A percentile compares a stretch with the other conserved stretches of the same genome.
Conservation (phyloP, 2,329 filamentous ascomycete genomes). For the Beauveria rudraprayagi region DNA sequence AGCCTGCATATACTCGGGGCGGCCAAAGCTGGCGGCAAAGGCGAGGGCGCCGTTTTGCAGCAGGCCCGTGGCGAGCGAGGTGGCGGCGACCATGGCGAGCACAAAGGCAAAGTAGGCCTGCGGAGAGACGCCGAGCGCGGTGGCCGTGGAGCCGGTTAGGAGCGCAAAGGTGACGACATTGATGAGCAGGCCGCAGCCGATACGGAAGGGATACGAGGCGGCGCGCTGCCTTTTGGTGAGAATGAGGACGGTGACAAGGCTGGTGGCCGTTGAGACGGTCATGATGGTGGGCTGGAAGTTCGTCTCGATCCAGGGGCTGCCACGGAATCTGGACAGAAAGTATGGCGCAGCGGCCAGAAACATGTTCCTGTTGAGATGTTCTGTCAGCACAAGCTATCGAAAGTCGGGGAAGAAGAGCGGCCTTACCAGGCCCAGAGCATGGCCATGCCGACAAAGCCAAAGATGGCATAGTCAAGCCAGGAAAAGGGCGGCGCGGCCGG, state of each 20-base stretch:
- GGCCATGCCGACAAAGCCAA: slow-evolving; percentile 75
- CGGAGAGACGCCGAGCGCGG: slow-evolving; percentile 55
- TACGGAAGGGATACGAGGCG: slow-evolving; percentile 83
- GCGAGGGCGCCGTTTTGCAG: slow-evolving; percentile 94
- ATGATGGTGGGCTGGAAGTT: slow-evolving; percentile 89
- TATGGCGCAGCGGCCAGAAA: slow-evolving; percentile 92
- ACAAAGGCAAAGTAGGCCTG: slow-evolving; percentile 70
- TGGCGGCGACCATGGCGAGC: slow-evolving; percentile 70
- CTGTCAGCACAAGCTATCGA: not conserved
- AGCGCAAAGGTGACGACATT: slow-evolving; percentile 71
- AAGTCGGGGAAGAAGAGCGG: not conserved
- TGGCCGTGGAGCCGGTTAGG: slow-evolving; percentile 69
- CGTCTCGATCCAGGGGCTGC: slow-evolving; percentile 60
- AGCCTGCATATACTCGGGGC: slow-evolving; percentile 85
- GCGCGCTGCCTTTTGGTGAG: slow-evolving; percentile 72
- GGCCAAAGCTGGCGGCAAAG: slow-evolving; percentile 77
- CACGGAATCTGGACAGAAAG: slow-evolving; percentile 74
- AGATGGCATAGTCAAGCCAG: slow-evolving; percentile 78
- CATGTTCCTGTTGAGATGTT: slow-evolving; percentile 69
- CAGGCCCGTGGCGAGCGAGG: slow-evolving; percentile 72
- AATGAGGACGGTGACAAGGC: slow-evolving; percentile 65
- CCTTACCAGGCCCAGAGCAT: slow-evolving; percentile 96
- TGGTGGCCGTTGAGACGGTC: slow-evolving; percentile 77
- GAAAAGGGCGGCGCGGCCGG: slow-evolving; percentile 52
- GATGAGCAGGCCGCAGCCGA: slow-evolving; percentile 66